A percentile compares a stretch with the other conserved stretches of the same genome.
Evolutionary conservation across 495 filamentous ascomycete species (phyloP).

Genomic region (Annulohypoxylon moriforme): DNA sequence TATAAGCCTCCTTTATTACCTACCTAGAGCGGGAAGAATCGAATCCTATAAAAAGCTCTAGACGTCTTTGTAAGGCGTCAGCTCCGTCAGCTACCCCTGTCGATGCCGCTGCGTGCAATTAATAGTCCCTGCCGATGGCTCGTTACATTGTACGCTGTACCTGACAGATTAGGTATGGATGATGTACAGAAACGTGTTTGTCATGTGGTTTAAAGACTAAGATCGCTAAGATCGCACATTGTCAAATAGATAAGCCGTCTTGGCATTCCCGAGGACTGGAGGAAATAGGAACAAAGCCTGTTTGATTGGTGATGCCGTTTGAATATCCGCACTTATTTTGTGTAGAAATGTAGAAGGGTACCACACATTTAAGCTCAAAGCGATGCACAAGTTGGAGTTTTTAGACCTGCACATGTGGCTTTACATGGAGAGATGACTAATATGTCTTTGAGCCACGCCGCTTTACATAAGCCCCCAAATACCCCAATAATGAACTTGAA

Average conservation of each 20-base stretch:
- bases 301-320: not conserved
- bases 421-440: too few relatives aligned
- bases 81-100: conserved; percentile 22
- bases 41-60: conserved; percentile 1
- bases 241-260: conserved; percentile 12
- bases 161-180: conserved; percentile 12
- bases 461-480: too few relatives aligned
- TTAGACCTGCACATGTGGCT: too few relatives aligned
- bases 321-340: not conserved
- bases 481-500: too few relatives aligned
- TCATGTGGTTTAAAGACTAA: not conserved
- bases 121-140: conserved; percentile 20
- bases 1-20: conserved; percentile 28
- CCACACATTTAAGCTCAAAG: too few relatives aligned
- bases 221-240: conserved; percentile 6
- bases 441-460: too few relatives aligned
- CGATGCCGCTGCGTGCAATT: not conserved
- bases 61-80: conserved; percentile 17
- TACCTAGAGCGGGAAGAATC: conserved; percentile 18
- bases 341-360: too few relatives aligned
- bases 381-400: too few relatives aligned
- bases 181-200: conserved; percentile 22
- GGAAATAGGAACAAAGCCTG: conserved; percentile 5
- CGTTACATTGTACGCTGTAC: conserved; percentile 32
- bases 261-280: conserved; percentile 7